phyloP scores from a whole-genome alignment of 2,329 filamentous ascomycete genomes.

The Scedosporium apiospermum region DNA sequence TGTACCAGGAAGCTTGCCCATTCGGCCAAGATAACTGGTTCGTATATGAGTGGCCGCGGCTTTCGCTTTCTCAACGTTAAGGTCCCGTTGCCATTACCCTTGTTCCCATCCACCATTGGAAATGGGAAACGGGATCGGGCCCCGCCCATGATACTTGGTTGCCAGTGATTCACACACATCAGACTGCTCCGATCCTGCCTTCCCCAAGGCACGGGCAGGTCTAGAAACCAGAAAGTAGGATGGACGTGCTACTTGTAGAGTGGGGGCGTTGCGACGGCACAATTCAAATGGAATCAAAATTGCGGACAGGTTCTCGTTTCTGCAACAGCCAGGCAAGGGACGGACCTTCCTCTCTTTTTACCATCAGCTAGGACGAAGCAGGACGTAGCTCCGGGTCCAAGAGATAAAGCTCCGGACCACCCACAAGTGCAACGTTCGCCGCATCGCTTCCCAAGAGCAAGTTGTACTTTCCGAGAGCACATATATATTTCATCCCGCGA shows the following conservation, averaged over 20 bases:
- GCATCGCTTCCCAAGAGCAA: neutral
- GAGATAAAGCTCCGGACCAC: conserved; percentile 1
- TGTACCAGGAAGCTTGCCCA: neutral
- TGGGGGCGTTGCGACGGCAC: conserved; percentile 2
- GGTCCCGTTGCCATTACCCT: neutral
- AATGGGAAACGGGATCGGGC: neutral
- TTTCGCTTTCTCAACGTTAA: conserved; percentile 11
- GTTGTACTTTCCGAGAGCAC: neutral
- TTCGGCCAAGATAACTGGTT: conserved; percentile 8
- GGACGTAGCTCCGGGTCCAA: neutral
- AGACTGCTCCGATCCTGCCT: neutral
- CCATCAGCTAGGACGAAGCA: neutral
- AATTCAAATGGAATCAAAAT: neutral
- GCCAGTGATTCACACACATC: conserved; percentile 2
- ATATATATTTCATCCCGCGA: neutral
- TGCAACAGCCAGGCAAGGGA: neutral
- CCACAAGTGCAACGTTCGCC: neutral
- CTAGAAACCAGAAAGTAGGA: neutral
- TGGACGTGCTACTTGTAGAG: conserved; percentile 5
- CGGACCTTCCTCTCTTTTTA: neutral
- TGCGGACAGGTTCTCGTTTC: neutral
- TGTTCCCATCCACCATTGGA: neutral
- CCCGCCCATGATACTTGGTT: conserved; percentile 8
- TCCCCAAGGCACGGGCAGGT: neutral
- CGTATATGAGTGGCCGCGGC: conserved; percentile 9